Percentiles rank a stretch among this genome's conserved stretches.
phyloP scores from a whole-genome alignment of 148 eudicot genomes.

The Nyssa sinensis region DNA sequence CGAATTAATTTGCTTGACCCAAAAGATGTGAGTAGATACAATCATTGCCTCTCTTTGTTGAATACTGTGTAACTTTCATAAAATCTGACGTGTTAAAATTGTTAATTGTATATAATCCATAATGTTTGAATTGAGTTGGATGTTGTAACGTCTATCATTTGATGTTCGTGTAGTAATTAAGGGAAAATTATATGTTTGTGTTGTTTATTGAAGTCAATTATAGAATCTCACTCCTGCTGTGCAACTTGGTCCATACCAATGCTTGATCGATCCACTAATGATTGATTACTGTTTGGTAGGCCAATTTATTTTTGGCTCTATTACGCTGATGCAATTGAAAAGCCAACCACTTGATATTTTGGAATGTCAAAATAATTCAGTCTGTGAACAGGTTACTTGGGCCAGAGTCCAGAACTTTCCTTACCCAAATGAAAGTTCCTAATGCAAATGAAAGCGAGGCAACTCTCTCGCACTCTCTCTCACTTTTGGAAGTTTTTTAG shows the following conservation, averaged over 20 bases:
- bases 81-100: not conserved
- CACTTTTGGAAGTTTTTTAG: no score
- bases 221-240: not conserved
- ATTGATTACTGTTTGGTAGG: not conserved
- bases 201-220: not conserved
- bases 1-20: slow-evolving; percentile 89
- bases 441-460: no score
- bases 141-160: not conserved
- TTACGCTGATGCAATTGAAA: not conserved
- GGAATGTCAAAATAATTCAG: not conserved
- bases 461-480: no score
- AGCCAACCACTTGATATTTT: not conserved
- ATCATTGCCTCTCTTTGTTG: not conserved
- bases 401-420: not conserved
- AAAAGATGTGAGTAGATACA: slow-evolving; percentile 74
- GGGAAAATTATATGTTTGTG: not conserved
- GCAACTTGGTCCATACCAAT: not conserved
- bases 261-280: not conserved
- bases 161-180: not conserved
- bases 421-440: no score
- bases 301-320: not conserved
- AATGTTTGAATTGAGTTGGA: not conserved
- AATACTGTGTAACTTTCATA: not conserved
- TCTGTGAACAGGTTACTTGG: no score
- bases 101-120: not conserved